Evolutionary conservation across 768 basidiomycete species (phyloP).

Genomic region (Daedalea quercina): DNA sequence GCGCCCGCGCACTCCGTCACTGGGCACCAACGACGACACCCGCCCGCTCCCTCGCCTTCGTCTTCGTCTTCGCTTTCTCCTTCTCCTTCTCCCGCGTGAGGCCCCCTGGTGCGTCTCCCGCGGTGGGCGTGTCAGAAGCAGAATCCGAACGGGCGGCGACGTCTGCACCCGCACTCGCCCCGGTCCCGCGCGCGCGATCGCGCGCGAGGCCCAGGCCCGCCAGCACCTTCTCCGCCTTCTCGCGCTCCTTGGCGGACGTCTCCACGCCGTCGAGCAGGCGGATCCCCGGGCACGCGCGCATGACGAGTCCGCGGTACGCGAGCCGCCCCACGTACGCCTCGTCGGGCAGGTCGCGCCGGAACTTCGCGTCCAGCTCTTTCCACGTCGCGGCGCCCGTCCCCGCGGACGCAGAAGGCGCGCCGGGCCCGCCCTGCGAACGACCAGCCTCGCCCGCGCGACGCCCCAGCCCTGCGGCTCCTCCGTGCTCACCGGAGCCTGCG

Average conservation of each 20-base stretch:
- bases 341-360: slow-evolving; percentile 87
- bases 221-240: slow-evolving; percentile 70
- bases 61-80: not conserved
- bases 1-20: not conserved
- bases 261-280: slow-evolving; percentile 81
- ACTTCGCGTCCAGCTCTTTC: slow-evolving; percentile 77
- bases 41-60: slow-evolving; percentile 3
- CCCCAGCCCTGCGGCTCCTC: not conserved
- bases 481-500: not conserved
- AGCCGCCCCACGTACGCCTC: slow-evolving; percentile 80
- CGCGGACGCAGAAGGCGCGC: not conserved
- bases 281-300: slow-evolving; percentile 64
- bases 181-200: slow-evolving; percentile 1
- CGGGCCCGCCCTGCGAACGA: slow-evolving; percentile 4
- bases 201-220: slow-evolving; percentile 32
- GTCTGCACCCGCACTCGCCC: not conserved
- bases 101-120: too few relatives aligned
- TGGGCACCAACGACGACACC: slow-evolving; percentile 4
- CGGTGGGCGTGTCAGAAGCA: not conserved
- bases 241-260: slow-evolving; percentile 77
- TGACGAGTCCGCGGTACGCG: slow-evolving; percentile 84
- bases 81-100: not conserved
- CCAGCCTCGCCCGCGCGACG: not conserved
- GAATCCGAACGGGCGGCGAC: not conserved
- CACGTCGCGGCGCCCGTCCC: slow-evolving; percentile 33